Base-by-base conservation (phyloP, 176 grass and related monocot species). In the Rhipidocladum racemiflorum region DNA sequence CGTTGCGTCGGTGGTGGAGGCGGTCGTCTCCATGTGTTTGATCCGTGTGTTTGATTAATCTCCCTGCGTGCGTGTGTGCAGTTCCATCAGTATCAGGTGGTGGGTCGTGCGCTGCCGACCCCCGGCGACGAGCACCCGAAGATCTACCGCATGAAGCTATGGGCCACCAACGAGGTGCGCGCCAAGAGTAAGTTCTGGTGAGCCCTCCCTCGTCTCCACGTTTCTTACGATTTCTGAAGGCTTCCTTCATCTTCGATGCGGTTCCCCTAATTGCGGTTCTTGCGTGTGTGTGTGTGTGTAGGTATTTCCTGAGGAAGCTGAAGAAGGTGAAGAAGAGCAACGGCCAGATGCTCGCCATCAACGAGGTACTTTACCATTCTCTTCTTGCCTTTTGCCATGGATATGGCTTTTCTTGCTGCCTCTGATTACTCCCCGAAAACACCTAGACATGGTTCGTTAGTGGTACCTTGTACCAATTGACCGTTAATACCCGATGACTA, bases 291-390 rank as follows among this genome's bases (percentile, higher is more conserved):
- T 27, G 27, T 16, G 7, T 9, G 29, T 13, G 28, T 27, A 94
- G 92, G 92, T 94, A 94, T 32, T 94, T 94, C 68, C 76, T 94
- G 74, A 90, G 92, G 84, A 94, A 94, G 87, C 81, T 94, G 15
- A 94, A 94, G 92, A 94, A 90, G 81, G 87, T 94, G 36, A 94
- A 94, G 92, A 94, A 94, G 87, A 94, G 92, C 87, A 94, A 94
- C 36, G 92, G 92, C 8, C 92, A 94, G 83, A 83, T 92, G 77
- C 84, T 94, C 6, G 89, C 92, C 9, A 82, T 91, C 87, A 94
- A 94, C 51, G 92, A 94, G 89, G 92, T 94, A 78, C 32, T 3
- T 11, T 49, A 40, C 39, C 39, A 64, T 30, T 39, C 29, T 38
- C 25, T 20, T 34, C 9, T 65, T 28, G 20, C 25, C 13, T 44